These are phyloP conservation scores for Fusarium incarnatum DNA, from an alignment of 2,329 filamentous ascomycete species.

Conservation along the genomic window DNA sequence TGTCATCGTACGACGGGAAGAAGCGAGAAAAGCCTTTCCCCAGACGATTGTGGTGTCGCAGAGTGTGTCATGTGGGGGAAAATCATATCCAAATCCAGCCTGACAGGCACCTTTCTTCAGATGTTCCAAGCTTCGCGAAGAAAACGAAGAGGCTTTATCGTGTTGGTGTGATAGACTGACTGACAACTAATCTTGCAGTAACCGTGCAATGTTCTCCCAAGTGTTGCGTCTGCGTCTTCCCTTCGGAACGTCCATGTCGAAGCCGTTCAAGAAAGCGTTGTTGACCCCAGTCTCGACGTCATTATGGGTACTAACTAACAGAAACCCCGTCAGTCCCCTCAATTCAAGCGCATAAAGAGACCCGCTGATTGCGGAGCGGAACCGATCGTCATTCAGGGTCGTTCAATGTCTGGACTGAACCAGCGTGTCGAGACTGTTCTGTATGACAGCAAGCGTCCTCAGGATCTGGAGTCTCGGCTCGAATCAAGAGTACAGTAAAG, in stretches of 20 bases:
- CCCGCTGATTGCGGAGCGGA: conserved; percentile 38
- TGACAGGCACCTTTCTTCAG: conserved; percentile 28
- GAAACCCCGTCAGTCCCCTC: conserved; percentile 13
- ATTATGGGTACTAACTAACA: conserved; percentile 38
- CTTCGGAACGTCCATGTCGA: conserved; percentile 5
- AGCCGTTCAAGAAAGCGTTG: conserved; percentile 12
- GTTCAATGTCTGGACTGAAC: conserved; percentile 23
- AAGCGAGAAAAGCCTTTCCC: conserved; percentile 31
- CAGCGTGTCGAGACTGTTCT: conserved; percentile 15
- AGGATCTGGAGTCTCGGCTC: conserved; percentile 1
- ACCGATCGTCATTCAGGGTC: conserved; percentile 41
- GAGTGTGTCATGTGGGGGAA: conserved; percentile 44
- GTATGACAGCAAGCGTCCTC: not conserved
- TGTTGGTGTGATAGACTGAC: conserved; percentile 5
- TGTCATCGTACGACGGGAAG: conserved; percentile 45
- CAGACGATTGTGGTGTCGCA: conserved; percentile 31
- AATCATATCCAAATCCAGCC: conserved; percentile 25
- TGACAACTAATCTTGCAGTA: conserved; percentile 23
- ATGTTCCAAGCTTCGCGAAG: conserved; percentile 26
- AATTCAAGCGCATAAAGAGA: conserved; percentile 34
- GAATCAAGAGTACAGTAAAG: not conserved
- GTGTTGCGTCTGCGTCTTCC: not conserved
- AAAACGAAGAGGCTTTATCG: not conserved
- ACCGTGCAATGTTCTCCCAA: not conserved
- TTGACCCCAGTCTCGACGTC: conserved; percentile 36